Evolutionary conservation across 129 eudicot species (phyloP), one percentile per base, ranked within the genome.

Genomic region (Flaveria trinervia): DNA sequence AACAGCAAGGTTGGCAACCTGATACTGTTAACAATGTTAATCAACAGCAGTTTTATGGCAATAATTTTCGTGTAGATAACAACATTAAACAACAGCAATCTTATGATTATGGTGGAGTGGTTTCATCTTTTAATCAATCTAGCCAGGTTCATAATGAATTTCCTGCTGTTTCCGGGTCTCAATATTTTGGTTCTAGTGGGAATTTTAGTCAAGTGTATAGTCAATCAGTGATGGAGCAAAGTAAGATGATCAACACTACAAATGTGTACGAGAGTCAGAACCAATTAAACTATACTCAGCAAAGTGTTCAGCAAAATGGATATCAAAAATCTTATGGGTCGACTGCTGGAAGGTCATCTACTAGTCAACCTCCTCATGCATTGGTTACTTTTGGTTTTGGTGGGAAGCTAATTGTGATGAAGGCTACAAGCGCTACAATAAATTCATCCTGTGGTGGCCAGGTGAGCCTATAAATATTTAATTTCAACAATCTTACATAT

Each of bases 331-430:
- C 92, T 52, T 74, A 76, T 81, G 76, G 80, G 52, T 87, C 89
- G 11, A 56, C 70, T 71, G 74, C 83, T 20, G 97, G 91, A 76
- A 89, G 93, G 73, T 89, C 97, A 55, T 87, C 97, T 56, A 88
- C 86, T 10, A 96, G 89, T 44, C 99, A 94, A 73, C 99, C 99
- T 55, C 87, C 96, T 9, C 97, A 91, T 81, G 93, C 99, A 17
- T 81, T 94, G 79, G 97, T 91, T 73, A 72, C 90, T 70, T 94
- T 94, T 80, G 99, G 99, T 48, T 94, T 94, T 83, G 99, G 99
- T 60, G 99, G 99, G 65, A 94, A 94, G 75, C 90, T 94, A 18
- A 84, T 94, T 77, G 88, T 91, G 79, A 83, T 91, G 89, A 94
- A 87, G 85, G 89, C 89, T 85, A 72, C 62, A 44, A 68, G 30